phyloP scores from a whole-genome alignment of 73 alveolate species.

The Paramecium tetraurelia region DNA sequence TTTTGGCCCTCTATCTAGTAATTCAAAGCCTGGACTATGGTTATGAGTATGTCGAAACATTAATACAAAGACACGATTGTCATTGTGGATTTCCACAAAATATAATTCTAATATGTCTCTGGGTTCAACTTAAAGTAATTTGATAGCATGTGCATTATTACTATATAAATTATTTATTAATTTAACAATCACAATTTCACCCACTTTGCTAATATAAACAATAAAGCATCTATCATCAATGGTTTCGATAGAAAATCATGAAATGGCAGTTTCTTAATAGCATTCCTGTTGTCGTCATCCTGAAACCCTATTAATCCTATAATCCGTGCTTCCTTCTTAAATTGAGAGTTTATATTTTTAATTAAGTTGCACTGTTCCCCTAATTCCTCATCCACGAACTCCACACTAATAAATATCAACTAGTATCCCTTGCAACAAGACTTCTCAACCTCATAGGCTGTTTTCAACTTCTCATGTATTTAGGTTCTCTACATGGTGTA shows the following conservation, averaged over 20 bases:
- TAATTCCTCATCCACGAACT: slow-evolving; percentile 14
- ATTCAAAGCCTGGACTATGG: background rate
- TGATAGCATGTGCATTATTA: background rate
- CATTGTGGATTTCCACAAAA: background rate
- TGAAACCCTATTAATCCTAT: slow-evolving; percentile 5
- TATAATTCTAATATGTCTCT: background rate
- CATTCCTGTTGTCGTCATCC: background rate
- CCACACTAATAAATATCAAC: background rate
- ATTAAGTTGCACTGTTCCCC: background rate
- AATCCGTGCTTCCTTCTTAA: background rate
- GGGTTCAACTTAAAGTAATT: background rate
- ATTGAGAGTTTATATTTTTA: background rate
- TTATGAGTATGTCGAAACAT: background rate
- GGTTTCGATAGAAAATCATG: slow-evolving; percentile 32
- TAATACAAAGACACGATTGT: background rate
- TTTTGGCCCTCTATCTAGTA: background rate
- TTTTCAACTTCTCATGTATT: background rate
- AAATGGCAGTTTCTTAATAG: background rate
- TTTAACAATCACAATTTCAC: background rate
- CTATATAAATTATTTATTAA: background rate
- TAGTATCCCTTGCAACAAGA: background rate
- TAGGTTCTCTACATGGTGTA: background rate
- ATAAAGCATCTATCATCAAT: slow-evolving; percentile 23
- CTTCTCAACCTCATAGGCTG: background rate
- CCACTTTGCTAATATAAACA: slow-evolving; percentile 32